phyloP scores from a whole-genome alignment of 805 yeast species.

The Zygotorulaspora sp. region DNA sequence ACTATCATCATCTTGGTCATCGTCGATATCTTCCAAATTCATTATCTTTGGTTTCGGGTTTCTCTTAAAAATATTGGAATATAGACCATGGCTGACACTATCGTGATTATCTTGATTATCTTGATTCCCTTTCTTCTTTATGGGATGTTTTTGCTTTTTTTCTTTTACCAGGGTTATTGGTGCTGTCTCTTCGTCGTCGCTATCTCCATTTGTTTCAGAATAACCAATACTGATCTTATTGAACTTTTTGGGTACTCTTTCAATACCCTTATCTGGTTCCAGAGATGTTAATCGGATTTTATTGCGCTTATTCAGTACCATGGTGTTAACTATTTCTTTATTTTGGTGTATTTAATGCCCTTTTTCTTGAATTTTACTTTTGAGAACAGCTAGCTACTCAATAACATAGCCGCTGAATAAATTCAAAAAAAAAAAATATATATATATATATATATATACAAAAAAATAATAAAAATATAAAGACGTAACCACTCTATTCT shows the following conservation, averaged over 20 bases:
- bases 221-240: constrained; percentile 5
- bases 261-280: background rate
- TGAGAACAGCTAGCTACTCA: too few relatives aligned
- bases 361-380: too few relatives aligned
- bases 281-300: constrained; percentile 11
- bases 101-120: too few relatives aligned
- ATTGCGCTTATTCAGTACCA: constrained; percentile 10
- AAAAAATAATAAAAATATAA: background rate
- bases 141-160: background rate
- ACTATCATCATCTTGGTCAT: constrained; percentile 7
- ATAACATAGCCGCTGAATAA: too few relatives aligned
- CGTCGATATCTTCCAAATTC: constrained; percentile 23
- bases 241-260: background rate
- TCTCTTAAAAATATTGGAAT: constrained; percentile 9
- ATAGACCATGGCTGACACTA: too few relatives aligned
- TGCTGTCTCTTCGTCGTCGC: constrained; percentile 7
- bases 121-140: too few relatives aligned
- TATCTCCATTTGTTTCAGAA: constrained; percentile 8
- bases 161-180: constrained; percentile 7
- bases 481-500: background rate
- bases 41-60: constrained; percentile 9
- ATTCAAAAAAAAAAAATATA: too few relatives aligned
- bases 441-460: background rate
- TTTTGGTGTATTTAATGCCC: background rate
- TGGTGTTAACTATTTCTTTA: background rate